Conservation (phyloP, 306 rosid genomes). For the Begonia loranthoides region DNA sequence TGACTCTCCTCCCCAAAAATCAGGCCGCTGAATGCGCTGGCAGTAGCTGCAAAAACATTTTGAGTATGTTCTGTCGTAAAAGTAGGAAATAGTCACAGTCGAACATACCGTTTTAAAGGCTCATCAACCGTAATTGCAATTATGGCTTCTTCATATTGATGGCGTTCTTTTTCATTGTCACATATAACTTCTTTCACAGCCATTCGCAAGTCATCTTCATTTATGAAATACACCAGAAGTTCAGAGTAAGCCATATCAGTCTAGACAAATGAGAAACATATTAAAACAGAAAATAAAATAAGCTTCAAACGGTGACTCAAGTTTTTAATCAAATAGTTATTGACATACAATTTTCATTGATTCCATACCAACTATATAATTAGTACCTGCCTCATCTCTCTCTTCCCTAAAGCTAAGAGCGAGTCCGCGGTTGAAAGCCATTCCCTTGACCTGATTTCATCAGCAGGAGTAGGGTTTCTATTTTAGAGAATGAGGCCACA, state of each 20-base stretch:
- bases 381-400: conserved; percentile 73
- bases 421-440: conserved; percentile 71
- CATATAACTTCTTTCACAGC: conserved; percentile 86
- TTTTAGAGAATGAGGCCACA: background rate
- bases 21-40: conserved; percentile 59
- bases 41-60: conserved; percentile 49
- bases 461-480: conserved; percentile 3
- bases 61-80: background rate
- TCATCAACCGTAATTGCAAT: conserved; percentile 82
- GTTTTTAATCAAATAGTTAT: no score
- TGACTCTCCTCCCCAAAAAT: conserved; percentile 99
- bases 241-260: background rate
- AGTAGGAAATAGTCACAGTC: background rate
- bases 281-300: background rate
- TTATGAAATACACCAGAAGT: background rate
- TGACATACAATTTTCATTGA: no score
- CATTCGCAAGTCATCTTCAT: conserved; percentile 72
- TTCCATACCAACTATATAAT: background rate
- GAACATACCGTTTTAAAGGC: conserved; percentile 52
- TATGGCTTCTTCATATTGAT: conserved; percentile 63
- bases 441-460: conserved; percentile 70
- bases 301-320: no score
- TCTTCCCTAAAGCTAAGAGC: conserved; percentile 56
- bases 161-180: conserved; percentile 44
- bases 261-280: background rate